Evolutionary conservation across 2,329 filamentous ascomycete genomes (phyloP), one percentile per base, ranked within the genome.

Genomic region (Xylaria sp.): DNA sequence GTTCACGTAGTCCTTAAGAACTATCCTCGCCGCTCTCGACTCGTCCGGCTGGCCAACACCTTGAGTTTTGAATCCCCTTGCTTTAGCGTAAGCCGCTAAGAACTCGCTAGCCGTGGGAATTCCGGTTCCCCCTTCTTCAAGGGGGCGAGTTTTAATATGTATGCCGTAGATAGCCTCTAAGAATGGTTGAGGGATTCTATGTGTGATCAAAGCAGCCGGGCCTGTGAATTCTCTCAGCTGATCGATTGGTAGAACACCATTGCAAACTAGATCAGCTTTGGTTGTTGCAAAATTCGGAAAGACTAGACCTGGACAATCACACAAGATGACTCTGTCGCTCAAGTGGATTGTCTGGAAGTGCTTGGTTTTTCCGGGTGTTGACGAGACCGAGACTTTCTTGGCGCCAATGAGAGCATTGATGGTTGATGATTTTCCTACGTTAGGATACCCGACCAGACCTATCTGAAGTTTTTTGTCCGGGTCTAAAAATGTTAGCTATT

Each of bases 331-430:
- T 67, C 90, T 89, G 0, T 96, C 92, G 67, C 92, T 96, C 36
- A 99, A 88, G 78, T 97, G 94, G 67, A 99, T 96, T 1, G 96
- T 99, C 81, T 99, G 96, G 83, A 99, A 99, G 77, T 99, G 96
- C 84, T 99, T 99, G 15, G 96, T 99, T 83, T 99, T 99, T 79
- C 96, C 96, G 4, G 96, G 96, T 1, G 96, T 99, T 15, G 95
- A 91, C 18, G 96, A 99, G 45, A 99, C 97, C 0, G 95, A 98
- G 6, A 99, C 96, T 83, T 98, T 99, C 84, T 98, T 99, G 63
- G 96, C 91, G 59, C 97, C 97, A 66, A 98, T 94, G n/a, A 99
- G 87, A 48, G 96, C 95, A 83, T 99, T 99, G 86, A 99, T 99
- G 18, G 96, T 99, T 57, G 94, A 97, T 1, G 97, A 99, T 83